A percentile compares a stretch with the other conserved stretches of the same genome.
phyloP scores from a whole-genome alignment of 805 yeast species.

The Cyberlindnera bimundalis region DNA sequence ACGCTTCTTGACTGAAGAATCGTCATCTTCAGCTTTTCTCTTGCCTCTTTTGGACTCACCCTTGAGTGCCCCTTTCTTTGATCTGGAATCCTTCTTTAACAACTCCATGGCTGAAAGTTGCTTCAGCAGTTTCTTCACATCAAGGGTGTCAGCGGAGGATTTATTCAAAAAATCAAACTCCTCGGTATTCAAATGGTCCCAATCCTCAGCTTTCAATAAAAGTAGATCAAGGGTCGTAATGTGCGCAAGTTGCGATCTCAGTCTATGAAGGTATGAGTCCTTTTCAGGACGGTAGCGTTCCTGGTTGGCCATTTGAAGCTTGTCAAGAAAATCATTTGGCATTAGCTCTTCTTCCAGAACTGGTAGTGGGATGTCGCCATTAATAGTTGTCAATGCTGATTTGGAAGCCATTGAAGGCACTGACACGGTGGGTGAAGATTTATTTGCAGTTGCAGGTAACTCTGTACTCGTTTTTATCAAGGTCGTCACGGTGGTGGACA shows the following conservation, averaged over 20 bases:
- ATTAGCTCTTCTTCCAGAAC: constrained; percentile 11
- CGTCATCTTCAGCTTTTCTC: constrained; percentile 9
- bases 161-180: constrained; percentile 26
- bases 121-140: constrained; percentile 28
- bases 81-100: constrained; percentile 21
- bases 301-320: constrained; percentile 23
- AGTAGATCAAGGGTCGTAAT: constrained; percentile 27
- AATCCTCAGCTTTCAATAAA: constrained; percentile 23
- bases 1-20: constrained; percentile 8
- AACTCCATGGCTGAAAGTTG: constrained; percentile 26
- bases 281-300: constrained; percentile 22
- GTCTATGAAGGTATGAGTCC: constrained; percentile 21
- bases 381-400: background rate
- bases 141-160: constrained; percentile 26
- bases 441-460: background rate
- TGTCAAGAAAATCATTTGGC: constrained; percentile 17
- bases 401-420: background rate
- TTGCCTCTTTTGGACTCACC: constrained; percentile 6
- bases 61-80: constrained; percentile 8
- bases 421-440: background rate
- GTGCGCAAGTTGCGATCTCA: constrained; percentile 26
- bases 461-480: background rate
- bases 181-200: constrained; percentile 27
- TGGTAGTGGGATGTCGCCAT: background rate
- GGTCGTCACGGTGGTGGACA: no score